A percentile compares a stretch with the other conserved stretches of the same genome.
Evolutionary conservation across 2,329 filamentous ascomycete genomes (phyloP).

Genomic region (Colletotrichum acutatum): DNA sequence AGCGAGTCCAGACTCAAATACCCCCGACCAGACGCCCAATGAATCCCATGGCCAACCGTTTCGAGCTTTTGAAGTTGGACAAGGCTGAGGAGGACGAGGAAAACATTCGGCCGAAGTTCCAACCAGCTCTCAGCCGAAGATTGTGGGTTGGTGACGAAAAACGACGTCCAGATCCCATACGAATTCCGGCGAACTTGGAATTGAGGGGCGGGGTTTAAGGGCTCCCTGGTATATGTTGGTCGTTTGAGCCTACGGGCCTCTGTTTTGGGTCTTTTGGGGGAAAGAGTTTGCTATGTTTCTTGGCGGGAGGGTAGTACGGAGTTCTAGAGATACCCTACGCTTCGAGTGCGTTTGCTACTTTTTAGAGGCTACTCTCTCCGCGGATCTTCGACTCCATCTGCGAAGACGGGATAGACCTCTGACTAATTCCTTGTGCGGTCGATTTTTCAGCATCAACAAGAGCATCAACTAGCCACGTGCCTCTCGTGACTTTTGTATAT

Average conservation of each 20-base stretch:
- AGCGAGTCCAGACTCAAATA: constrained; percentile 41
- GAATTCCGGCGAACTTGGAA: not conserved
- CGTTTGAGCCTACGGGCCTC: not conserved
- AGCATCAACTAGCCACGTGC: not conserved
- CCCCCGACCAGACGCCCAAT: constrained; percentile 47
- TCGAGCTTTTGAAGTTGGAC: constrained; percentile 67
- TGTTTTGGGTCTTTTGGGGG: not conserved
- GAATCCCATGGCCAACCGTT: constrained; percentile 66
- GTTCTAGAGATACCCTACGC: not conserved
- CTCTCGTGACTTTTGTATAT: not conserved
- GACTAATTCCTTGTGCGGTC: not conserved
- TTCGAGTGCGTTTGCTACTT: not conserved
- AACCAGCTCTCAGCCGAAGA: constrained; percentile 39
- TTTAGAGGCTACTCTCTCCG: not conserved
- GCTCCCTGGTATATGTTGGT: not conserved
- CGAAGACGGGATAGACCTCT: not conserved
- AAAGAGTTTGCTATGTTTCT: not conserved
- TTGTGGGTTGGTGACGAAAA: constrained; percentile 17
- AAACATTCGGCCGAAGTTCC: constrained; percentile 19
- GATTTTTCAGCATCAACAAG: not conserved
- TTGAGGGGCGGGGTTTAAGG: not conserved
- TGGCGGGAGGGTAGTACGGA: not conserved
- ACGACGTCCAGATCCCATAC: not conserved
- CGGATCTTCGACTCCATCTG: not conserved
- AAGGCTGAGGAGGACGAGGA: constrained; percentile 50